Evolutionary conservation across 2,329 filamentous ascomycete species (phyloP).

Genomic region (Thelonectria blattea): DNA sequence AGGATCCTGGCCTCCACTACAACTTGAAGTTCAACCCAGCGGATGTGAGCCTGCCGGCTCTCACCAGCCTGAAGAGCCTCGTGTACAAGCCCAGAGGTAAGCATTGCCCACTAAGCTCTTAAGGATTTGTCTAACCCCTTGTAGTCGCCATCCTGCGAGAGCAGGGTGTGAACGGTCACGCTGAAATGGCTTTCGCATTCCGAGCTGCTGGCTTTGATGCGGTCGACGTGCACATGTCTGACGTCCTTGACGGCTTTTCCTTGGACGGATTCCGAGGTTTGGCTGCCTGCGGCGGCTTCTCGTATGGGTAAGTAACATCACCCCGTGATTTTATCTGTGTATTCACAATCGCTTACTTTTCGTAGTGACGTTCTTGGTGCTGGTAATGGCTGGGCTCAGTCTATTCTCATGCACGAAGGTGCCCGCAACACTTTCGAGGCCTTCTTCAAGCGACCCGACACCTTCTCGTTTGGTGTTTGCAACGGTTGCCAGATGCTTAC

Average conservation of each 20-base stretch:
- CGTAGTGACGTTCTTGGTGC: constrained; percentile 73
- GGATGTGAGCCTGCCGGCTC: constrained; percentile 73
- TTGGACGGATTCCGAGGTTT: constrained; percentile 85
- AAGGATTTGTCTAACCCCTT: constrained; percentile 62
- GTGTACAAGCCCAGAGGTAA: constrained; percentile 62
- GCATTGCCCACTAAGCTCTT: constrained; percentile 13
- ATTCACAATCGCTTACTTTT: constrained; percentile 10
- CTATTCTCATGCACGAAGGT: constrained; percentile 83
- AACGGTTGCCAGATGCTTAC: constrained; percentile 97
- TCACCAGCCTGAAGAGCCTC: constrained; percentile 51
- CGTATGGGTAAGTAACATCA: constrained; percentile 66
- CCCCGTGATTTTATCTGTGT: background rate
- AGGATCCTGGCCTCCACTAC: constrained; percentile 84
- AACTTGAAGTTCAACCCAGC: constrained; percentile 80
- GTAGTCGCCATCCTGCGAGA: constrained; percentile 92
- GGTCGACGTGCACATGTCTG: constrained; percentile 96
- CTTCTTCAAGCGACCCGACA: constrained; percentile 89
- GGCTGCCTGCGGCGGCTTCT: constrained; percentile 96
- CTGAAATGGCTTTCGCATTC: constrained; percentile 99
- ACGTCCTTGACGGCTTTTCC: constrained; percentile 80
- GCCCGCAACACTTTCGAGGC: constrained; percentile 76
- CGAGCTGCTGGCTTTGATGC: constrained; percentile 87
- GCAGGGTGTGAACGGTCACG: constrained; percentile 92
- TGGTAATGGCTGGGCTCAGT: constrained; percentile 96
- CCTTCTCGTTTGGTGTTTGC: constrained; percentile 92